Conservation (phyloP, 1,284 basidiomycete species). For the Puccinia horiana region DNA sequence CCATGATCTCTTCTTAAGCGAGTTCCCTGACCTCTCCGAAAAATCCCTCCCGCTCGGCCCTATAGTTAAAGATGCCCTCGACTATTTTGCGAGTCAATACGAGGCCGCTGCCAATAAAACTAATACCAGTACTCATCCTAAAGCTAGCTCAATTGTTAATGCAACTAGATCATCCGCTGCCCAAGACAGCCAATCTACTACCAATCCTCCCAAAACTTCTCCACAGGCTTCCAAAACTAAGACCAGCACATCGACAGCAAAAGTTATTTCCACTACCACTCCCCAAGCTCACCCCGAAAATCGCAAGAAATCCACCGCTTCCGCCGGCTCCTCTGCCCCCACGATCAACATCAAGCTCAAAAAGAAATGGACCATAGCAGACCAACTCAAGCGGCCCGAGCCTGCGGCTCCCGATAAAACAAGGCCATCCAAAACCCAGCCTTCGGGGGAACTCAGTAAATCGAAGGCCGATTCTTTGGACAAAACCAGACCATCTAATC, state of each 20-base stretch:
- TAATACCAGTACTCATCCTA: not conserved
- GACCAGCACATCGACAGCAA: not conserved
- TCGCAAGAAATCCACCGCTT: not conserved
- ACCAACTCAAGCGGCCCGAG: not conserved
- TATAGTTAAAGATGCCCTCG: not conserved
- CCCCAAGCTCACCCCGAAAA: not conserved
- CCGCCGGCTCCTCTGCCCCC: not conserved
- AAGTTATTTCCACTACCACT: not conserved
- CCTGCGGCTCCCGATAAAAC: not conserved
- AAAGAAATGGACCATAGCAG: no score
- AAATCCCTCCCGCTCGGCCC: not conserved
- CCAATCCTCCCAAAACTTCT: not conserved
- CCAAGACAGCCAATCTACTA: not conserved
- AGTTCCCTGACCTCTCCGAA: not conserved
- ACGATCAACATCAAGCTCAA: no score
- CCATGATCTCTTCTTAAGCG: not conserved
- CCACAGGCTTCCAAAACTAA: not conserved
- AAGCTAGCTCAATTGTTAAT: not conserved
- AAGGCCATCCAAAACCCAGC: not conserved
- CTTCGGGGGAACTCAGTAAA: no score
- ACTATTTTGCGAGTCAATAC: not conserved
- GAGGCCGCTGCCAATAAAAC: not conserved
- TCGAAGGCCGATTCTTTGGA: no score
- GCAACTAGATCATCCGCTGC: not conserved
- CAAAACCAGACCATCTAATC: not conserved